Base-by-base conservation (phyloP, 352 stramenopile genomes). In the Globisporangium parvum region DNA sequence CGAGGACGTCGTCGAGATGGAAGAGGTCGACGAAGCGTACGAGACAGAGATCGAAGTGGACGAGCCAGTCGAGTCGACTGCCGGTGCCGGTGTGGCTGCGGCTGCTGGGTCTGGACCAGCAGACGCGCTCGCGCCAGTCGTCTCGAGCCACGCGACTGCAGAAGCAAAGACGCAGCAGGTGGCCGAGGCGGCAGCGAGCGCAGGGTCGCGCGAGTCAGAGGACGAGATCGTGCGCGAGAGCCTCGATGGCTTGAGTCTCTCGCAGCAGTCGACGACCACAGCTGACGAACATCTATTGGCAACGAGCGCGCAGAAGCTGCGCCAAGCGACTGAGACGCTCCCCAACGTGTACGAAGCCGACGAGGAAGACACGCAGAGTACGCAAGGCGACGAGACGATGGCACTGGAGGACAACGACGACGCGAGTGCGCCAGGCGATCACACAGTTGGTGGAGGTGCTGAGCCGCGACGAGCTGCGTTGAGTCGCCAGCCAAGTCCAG, bases 141-240 rank as follows among this genome's bases (percentile, higher is more conserved):
- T n/a, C n/a, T n/a, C n/a, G n/a, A n/a, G n/a, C n/a, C n/a, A n/a
- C n/a, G n/a, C n/a, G n/a, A n/a, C n/a, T n/a, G n/a, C n/a, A 51
- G 54, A 9, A 49, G 1, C 28, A 48, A 47, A 9, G 28, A 33
- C 28, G 23, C 24, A 42, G 5, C 42, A 35, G 23, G n/a, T n/a
- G n/a, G n/a, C n/a, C n/a, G n/a, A n/a, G n/a, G n/a, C n/a, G n/a
- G n/a, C n/a, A n/a, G n/a, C n/a, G n/a, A n/a, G n/a, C n/a, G n/a
- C n/a, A n/a, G n/a, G n/a, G n/a, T n/a, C n/a, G n/a, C 51, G 23
- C 26, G 3, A 31, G 2, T 33, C 14, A 35, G 44, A 23, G 12
- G 57, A 64, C 31, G 78, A 88, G 49, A 86, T 89, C 47, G 76
- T 89, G 11, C 72, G 74, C 31, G 79, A 89, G 47, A 89, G 79